Percentiles rank a stretch among this genome's conserved stretches.
These are phyloP conservation scores for Lipomyces starkeyi DNA, from an alignment of 805 yeast genomes.

Conservation along the genomic window DNA sequence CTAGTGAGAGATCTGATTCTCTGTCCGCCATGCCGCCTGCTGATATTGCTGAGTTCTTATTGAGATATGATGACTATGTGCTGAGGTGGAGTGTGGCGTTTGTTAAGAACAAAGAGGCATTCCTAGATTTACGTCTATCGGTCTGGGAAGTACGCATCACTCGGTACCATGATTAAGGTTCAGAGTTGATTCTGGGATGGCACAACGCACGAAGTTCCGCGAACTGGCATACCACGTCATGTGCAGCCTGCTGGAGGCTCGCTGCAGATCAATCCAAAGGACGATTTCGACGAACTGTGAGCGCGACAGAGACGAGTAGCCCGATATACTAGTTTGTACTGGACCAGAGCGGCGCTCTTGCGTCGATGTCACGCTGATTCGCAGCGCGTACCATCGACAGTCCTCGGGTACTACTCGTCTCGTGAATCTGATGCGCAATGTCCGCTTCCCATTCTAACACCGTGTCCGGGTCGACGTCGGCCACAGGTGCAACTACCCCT, in stretches of 20 bases:
- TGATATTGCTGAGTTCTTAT: neutral
- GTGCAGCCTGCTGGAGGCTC: neutral
- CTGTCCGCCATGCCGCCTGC: constrained; percentile 19
- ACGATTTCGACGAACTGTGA: neutral
- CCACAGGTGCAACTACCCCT: neutral
- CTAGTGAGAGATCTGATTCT: constrained; percentile 46
- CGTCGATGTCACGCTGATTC: neutral
- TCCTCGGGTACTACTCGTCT: neutral
- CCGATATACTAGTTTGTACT: neutral
- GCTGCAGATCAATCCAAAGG: neutral
- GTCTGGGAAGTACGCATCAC: neutral
- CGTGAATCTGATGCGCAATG: neutral
- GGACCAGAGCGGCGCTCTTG: neutral
- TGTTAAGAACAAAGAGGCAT: neutral
- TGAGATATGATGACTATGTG: neutral
- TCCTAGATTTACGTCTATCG: neutral
- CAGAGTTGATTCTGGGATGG: neutral
- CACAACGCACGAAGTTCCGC: neutral
- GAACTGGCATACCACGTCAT: neutral
- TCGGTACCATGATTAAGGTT: neutral
- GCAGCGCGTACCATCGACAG: neutral
- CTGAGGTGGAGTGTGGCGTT: neutral
- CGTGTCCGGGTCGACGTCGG: neutral
- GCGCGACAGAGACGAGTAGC: neutral
- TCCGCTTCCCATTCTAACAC: neutral